A percentile compares a stretch with the other conserved stretches of the same genome.
These are phyloP conservation scores for Ilex paraguariensis DNA, from an alignment of 305 asterid species.

Conservation along the genomic window DNA sequence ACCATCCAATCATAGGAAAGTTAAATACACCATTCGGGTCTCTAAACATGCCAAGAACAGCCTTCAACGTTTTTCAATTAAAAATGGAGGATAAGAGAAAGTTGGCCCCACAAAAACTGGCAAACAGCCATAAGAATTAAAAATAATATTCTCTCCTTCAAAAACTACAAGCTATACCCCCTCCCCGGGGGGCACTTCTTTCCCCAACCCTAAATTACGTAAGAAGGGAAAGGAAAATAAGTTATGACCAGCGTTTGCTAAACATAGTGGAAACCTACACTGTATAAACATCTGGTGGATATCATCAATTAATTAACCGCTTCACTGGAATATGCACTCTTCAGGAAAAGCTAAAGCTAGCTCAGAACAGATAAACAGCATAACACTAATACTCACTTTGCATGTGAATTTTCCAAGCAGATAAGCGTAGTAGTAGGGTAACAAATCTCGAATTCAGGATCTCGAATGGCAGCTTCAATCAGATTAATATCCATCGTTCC, in stretches of 20 bases:
- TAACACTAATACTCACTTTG: conserved; percentile 54
- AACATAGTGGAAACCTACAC: too few species aligned
- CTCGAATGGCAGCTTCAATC: conserved; percentile 87
- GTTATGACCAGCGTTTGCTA: not conserved
- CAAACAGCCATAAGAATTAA: not conserved
- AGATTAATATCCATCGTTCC: conserved; percentile 85
- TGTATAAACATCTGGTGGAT: too few species aligned
- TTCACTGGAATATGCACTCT: too few species aligned
- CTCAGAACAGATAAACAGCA: not conserved
- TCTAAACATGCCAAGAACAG: too few species aligned
- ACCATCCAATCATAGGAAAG: too few species aligned
- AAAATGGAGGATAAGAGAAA: not conserved
- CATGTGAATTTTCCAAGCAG: conserved; percentile 95
- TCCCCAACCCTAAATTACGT: not conserved
- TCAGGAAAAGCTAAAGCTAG: not conserved
- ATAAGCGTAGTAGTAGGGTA: conserved; percentile 89
- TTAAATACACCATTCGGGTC: too few species aligned
- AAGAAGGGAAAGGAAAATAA: not conserved
- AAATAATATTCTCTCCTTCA: not conserved
- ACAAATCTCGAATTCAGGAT: conserved; percentile 69
- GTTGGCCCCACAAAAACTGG: not conserved
- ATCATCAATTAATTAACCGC: too few species aligned
- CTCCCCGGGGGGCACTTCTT: not conserved
- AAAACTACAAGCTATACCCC: not conserved
- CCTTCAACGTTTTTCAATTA: too few species aligned